Percentiles rank a stretch among this genome's conserved stretches.
Evolutionary conservation across 805 yeast genomes (phyloP).

Genomic region (Isabelozyma gotoi): DNA sequence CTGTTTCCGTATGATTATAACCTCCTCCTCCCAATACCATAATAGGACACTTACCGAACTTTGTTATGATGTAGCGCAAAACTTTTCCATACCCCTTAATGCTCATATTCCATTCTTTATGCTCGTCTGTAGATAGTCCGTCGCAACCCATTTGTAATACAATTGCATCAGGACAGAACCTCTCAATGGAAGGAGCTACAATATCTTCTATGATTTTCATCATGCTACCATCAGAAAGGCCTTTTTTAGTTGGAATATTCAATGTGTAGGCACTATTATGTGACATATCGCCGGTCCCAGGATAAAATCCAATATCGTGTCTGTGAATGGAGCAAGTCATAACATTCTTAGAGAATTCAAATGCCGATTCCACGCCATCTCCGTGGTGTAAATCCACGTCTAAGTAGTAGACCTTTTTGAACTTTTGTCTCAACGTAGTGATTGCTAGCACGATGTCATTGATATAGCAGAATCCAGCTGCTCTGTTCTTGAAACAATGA

Average conservation of each 20-base stretch:
- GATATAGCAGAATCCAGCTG: constrained; percentile 72
- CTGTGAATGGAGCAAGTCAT: constrained; percentile 65
- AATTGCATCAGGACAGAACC: constrained; percentile 48
- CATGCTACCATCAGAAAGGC: constrained; percentile 50
- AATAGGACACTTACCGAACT: constrained; percentile 28
- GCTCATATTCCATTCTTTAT: constrained; percentile 68
- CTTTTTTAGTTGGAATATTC: constrained; percentile 56
- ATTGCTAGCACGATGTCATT: constrained; percentile 68
- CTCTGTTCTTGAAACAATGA: constrained; percentile 54
- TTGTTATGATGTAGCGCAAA: constrained; percentile 21
- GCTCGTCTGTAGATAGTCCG: constrained; percentile 66
- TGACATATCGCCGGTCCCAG: constrained; percentile 59
- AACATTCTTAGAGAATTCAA: constrained; percentile 53
- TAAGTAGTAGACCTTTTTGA: constrained; percentile 52
- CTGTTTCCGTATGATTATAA: constrained; percentile 59
- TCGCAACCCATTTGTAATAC: constrained; percentile 75
- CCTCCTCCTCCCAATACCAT: constrained; percentile 78
- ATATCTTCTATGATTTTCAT: constrained; percentile 36
- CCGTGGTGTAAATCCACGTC: constrained; percentile 82
- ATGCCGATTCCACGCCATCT: constrained; percentile 74
- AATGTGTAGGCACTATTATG: constrained; percentile 41
- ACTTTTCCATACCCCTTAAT: constrained; percentile 46
- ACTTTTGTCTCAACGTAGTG: constrained; percentile 46
- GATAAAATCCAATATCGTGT: constrained; percentile 66
- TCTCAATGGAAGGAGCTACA: constrained; percentile 39